phyloP scores from a whole-genome alignment of 2,329 filamentous ascomycete genomes.

The Corinectria fuckeliana region DNA sequence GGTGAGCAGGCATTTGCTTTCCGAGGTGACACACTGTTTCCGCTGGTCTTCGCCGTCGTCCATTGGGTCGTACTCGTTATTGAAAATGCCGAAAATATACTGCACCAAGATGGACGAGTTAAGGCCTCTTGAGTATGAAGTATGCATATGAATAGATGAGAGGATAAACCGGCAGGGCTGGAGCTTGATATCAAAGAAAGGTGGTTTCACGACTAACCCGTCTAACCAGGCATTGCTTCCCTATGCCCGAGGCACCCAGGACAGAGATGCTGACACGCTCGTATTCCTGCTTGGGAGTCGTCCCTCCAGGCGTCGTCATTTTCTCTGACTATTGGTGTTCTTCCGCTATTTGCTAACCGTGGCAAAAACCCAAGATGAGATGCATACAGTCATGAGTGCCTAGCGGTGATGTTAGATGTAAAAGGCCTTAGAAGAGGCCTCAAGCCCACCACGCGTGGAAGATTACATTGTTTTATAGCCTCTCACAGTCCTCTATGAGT shows the following conservation, averaged over 20 bases:
- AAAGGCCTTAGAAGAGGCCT: background rate
- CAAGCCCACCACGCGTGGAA: background rate
- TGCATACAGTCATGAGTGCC: background rate
- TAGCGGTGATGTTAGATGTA: background rate
- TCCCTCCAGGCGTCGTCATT: background rate
- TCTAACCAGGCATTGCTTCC: conserved; percentile 30
- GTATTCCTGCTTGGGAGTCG: conserved; percentile 4
- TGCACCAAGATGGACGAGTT: background rate
- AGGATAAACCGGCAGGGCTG: background rate
- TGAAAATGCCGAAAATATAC: background rate
- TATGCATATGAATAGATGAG: background rate
- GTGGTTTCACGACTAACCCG: conserved; percentile 22
- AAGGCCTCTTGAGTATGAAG: background rate
- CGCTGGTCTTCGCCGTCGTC: background rate
- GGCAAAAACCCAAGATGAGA: background rate
- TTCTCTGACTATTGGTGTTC: background rate
- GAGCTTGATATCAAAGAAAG: background rate
- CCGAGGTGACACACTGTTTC: background rate
- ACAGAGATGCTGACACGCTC: conserved; percentile 24
- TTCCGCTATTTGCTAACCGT: background rate
- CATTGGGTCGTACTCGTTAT: background rate
- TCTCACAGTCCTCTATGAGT: conserved; percentile 19
- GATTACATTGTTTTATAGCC: background rate
- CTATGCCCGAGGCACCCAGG: conserved; percentile 21
- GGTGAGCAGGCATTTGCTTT: background rate